Evolutionary conservation across 306 rosid genomes (phyloP).

Genomic region (Quercus bicolor): DNA sequence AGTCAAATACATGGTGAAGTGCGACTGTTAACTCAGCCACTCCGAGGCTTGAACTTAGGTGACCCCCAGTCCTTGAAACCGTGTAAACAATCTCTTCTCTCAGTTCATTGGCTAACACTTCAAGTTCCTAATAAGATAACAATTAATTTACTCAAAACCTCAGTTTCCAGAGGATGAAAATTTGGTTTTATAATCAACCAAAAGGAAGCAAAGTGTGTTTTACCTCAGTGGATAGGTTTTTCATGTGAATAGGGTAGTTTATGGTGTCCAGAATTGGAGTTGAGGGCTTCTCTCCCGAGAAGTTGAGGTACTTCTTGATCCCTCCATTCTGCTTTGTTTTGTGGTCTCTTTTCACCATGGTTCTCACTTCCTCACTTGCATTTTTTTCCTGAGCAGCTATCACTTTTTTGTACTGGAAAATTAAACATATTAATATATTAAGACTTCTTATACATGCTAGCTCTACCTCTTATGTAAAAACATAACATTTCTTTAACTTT

Average conservation of each 20-base stretch:
- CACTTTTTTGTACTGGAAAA: slow-evolving; percentile 33
- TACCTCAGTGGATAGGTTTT: slow-evolving; percentile 51
- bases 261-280: slow-evolving; percentile 60
- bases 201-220: too few species aligned
- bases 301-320: slow-evolving; percentile 24
- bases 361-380: slow-evolving; percentile 6
- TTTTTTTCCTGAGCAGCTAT: slow-evolving; percentile 15
- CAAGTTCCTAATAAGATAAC: slow-evolving; percentile 41
- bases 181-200: neutral
- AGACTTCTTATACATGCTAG: neutral
- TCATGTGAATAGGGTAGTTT: slow-evolving; percentile 54
- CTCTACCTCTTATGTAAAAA: neutral
- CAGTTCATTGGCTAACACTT: slow-evolving; percentile 42
- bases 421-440: neutral
- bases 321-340: neutral
- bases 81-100: slow-evolving; percentile 54
- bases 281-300: slow-evolving; percentile 57
- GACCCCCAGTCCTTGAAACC: slow-evolving; percentile 58
- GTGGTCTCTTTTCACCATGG: neutral
- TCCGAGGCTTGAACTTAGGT: slow-evolving; percentile 67
- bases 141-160: neutral
- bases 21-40: slow-evolving; percentile 67
- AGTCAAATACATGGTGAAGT: slow-evolving; percentile 57
- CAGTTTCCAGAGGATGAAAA: neutral
- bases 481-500: neutral